These are phyloP conservation scores for Aspergillus neotritici DNA, from an alignment of 2,329 filamentous ascomycete species.

Conservation along the genomic window DNA sequence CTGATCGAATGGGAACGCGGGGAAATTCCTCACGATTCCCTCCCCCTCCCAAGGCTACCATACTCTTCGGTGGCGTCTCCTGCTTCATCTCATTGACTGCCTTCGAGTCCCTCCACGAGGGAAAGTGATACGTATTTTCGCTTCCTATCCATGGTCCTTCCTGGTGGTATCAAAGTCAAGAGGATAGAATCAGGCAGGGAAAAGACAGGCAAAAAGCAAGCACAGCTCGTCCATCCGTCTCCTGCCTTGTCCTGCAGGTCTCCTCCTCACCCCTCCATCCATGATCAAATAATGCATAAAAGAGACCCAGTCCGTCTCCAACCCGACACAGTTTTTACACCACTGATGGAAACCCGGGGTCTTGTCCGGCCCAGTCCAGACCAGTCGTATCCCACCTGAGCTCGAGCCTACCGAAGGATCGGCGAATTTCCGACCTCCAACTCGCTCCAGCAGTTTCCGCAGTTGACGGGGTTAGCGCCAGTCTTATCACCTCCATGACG, in stretches of 20 bases:
- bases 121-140: too few relatives aligned
- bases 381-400: constrained; percentile 5
- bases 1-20: too few relatives aligned
- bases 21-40: too few relatives aligned
- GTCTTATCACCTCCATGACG: constrained; percentile 17
- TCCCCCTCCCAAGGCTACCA: too few relatives aligned
- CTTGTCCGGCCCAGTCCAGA: constrained; percentile 2
- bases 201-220: too few relatives aligned
- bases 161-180: too few relatives aligned
- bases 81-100: too few relatives aligned
- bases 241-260: background rate
- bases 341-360: constrained; percentile 6
- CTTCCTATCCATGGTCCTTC: too few relatives aligned
- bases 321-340: constrained; percentile 1
- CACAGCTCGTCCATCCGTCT: background rate
- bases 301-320: constrained; percentile 7
- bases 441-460: constrained; percentile 21
- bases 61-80: too few relatives aligned
- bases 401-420: constrained; percentile 12
- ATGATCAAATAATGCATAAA: constrained; percentile 13
- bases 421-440: constrained; percentile 18
- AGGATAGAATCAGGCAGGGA: too few relatives aligned
- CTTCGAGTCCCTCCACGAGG: too few relatives aligned
- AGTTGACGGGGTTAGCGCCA: constrained; percentile 15
- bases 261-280: constrained; percentile 2